These are phyloP conservation scores for Nannochloris sp. DNA, from an alignment of 139 green algal genomes.

Conservation along the genomic window DNA sequence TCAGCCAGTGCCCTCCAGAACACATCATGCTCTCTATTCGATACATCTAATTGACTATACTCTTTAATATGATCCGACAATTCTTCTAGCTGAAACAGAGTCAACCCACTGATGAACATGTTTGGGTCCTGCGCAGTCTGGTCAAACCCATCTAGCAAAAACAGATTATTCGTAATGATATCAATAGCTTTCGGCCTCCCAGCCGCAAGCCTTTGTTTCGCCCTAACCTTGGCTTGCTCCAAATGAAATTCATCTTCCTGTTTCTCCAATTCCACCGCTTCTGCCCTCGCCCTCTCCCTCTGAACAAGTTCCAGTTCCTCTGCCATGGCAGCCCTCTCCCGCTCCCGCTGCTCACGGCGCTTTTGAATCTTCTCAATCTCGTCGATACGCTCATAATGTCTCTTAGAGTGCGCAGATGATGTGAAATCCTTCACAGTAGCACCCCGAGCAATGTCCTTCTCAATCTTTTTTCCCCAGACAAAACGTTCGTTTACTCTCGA, in stretches of 20 bases:
- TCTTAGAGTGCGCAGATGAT: conserved; percentile 37
- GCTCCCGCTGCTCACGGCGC: conserved; percentile 70
- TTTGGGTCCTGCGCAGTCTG: conserved; percentile 30
- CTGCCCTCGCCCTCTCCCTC: conserved; percentile 53
- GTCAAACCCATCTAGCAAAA: conserved; percentile 39
- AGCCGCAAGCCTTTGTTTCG: conserved; percentile 39
- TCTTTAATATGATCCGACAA: conserved; percentile 7
- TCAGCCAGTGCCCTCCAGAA: conserved; percentile 59
- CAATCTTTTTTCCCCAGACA: conserved; percentile 94
- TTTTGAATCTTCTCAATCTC: conserved; percentile 92
- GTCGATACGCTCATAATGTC: conserved; percentile 45
- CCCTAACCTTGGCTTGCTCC: conserved; percentile 37
- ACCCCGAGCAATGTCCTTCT: conserved; percentile 58
- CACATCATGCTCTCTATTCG: conserved; percentile 36
- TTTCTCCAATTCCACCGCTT: conserved; percentile 67
- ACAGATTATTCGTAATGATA: conserved; percentile 51
- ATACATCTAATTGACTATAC: conserved; percentile 55
- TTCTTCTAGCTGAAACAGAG: conserved; percentile 12
- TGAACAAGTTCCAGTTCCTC: conserved; percentile 78
- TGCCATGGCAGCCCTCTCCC: conserved; percentile 64
- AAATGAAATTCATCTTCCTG: conserved; percentile 73
- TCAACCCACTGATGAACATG: conserved; percentile 1
- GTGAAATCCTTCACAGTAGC: conserved; percentile 53
- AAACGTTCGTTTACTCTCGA: conserved; percentile 58
- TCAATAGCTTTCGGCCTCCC: conserved; percentile 50